Evolutionary conservation across 1,284 basidiomycete genomes (phyloP).

Genomic region (Boletus holoroseus): DNA sequence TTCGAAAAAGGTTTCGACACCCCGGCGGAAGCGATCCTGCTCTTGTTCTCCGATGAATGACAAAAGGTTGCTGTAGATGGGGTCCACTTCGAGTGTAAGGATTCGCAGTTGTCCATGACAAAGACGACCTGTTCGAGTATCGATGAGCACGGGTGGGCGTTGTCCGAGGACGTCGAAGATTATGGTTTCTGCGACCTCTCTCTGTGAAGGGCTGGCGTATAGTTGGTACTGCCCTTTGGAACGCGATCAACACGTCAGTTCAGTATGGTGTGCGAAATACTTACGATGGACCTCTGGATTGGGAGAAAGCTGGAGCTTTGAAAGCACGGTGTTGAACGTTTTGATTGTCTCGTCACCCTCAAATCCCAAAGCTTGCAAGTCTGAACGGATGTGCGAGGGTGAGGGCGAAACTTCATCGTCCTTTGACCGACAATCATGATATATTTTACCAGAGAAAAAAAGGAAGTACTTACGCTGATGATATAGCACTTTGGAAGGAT

Average conservation of each 20-base stretch:
- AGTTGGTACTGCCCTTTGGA: slow-evolving; percentile 2
- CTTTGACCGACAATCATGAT: not conserved
- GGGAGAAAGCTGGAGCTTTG: slow-evolving; percentile 4
- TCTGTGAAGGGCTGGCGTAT: slow-evolving; percentile 2
- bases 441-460: not conserved
- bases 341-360: not conserved
- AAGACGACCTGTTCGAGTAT: slow-evolving; percentile 2
- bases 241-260: too few species aligned
- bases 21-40: not conserved
- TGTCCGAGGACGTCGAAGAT: slow-evolving; percentile 1
- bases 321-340: not conserved
- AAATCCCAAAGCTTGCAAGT: not conserved
- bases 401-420: not conserved
- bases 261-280: not conserved
- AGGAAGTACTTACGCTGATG: not conserved
- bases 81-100: slow-evolving; percentile 4
- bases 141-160: slow-evolving; percentile 9
- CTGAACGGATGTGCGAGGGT: not conserved
- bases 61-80: slow-evolving; percentile 3
- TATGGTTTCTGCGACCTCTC: not conserved
- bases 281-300: slow-evolving; percentile 1
- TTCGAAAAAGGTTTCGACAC: slow-evolving; percentile 11
- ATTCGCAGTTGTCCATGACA: not conserved
- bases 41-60: not conserved
- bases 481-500: slow-evolving; percentile 6